phyloP scores from a whole-genome alignment of 208 protist genomes.

The Porcisia deanei region DNA sequence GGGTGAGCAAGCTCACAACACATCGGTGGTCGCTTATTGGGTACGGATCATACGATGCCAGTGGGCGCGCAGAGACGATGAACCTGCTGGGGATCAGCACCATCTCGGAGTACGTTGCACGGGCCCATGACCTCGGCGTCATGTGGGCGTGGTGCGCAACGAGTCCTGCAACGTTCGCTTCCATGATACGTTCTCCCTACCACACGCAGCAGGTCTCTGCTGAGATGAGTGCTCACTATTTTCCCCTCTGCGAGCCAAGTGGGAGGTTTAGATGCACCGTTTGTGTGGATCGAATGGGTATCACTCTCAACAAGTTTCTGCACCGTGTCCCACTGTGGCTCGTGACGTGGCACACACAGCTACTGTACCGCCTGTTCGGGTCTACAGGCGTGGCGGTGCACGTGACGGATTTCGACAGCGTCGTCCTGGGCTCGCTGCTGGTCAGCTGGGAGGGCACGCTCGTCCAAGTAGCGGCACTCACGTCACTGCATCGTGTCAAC shows the following conservation, averaged over 20 bases:
- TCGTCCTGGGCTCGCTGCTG: constrained; percentile 15
- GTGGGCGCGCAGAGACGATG: constrained; percentile 4
- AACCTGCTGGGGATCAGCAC: constrained; percentile 3
- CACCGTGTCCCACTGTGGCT: constrained; percentile 20
- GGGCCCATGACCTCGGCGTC: neutral
- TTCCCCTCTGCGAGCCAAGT: constrained; percentile 1
- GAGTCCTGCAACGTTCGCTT: neutral
- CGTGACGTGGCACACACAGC: constrained; percentile 23
- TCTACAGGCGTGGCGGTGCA: constrained; percentile 4
- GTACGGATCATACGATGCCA: neutral
- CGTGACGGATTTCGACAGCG: constrained; percentile 17
- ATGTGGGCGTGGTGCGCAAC: constrained; percentile 16
- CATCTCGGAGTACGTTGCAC: constrained; percentile 13
- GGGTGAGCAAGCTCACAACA: neutral
- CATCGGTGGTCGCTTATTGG: neutral
- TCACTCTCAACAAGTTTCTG: constrained; percentile 17
- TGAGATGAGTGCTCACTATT: constrained; percentile 1
- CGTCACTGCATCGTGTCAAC: constrained; percentile 18
- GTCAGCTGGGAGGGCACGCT: constrained; percentile 20
- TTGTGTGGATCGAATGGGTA: constrained; percentile 6
- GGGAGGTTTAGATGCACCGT: constrained; percentile 13
- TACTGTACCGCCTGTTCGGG: constrained; percentile 30
- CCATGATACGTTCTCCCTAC: constrained; percentile 8
- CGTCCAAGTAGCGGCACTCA: constrained; percentile 16
- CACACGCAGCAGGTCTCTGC: neutral